Base-by-base conservation (phyloP, 176 grass and related monocot species). In the Tillandsia leiboldiana region DNA sequence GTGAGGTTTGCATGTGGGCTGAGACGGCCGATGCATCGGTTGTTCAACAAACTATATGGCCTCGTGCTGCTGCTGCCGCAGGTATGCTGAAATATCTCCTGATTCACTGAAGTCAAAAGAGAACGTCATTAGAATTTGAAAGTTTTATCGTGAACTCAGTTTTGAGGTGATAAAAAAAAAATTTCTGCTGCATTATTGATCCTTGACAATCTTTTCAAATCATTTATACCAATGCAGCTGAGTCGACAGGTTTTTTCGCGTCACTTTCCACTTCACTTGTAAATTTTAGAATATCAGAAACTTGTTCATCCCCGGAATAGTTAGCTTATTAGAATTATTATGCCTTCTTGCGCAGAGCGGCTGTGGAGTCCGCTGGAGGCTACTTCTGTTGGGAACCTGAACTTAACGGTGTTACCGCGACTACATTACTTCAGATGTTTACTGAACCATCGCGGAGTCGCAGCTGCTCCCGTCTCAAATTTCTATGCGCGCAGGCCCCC, bases 21-120 rank as follows among this genome's bases (percentile, higher is more conserved):
- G 94, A 99, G 77, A 90, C 72, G 17, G 86, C 77, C 70, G 89
- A 99, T 82, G 83, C 89, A 0, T 93, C 89, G 26, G 81, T 81
- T 80, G 84, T 92, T 72, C 89, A 86, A 74, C 94, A 99, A 72
- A 93, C 94, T 28, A 93, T 99, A 70, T 93, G 94, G 89, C 94
- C 94, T 12, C 87, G 94, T 50, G 89, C 94, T 68, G 94, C 94
- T 12, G 89, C 94, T 2, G 89, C 89, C 9, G 94, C 89, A 70
- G 94, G 89, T 99, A 84, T 22, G 14, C 65, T 12, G 24, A 49
- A 53, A 42, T 33, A 15, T 12, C 42, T 66, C 10, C 27, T 10
- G 13, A 66, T 8, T 66, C 13, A 14, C 7, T 8, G 20, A 20
- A 59, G 8, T 3, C 42, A 2, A 10, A 70, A 49, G 12, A 70